Evolutionary conservation across 805 yeast species (phyloP), one percentile per base, ranked within the genome.

Genomic region (Yarrowia porcina): DNA sequence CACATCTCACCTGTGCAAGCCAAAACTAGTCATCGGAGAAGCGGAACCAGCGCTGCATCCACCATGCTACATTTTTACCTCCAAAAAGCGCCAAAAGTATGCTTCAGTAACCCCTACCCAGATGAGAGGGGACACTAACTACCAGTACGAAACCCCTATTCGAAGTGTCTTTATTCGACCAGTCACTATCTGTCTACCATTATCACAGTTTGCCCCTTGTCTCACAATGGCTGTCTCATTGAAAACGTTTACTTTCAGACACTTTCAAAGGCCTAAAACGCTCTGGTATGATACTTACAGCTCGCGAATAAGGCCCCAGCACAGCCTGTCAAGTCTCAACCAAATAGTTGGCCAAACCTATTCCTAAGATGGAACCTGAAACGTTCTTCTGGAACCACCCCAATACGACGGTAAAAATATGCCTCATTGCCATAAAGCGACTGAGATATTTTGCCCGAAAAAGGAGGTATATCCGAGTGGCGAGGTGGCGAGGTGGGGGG

Each of bases 131-230:
- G 45, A 20, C 4, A 15, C 4, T n/a, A 17, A 36, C 39, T 4
- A 17, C 8, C 13, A 2, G 10, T 17, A 20, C n/a, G n/a, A n/a
- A n/a, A n/a, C n/a, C n/a, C n/a, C n/a, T n/a, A n/a, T n/a, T n/a
- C n/a, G n/a, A n/a, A n/a, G n/a, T n/a, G n/a, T n/a, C n/a, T n/a
- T n/a, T n/a, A n/a, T n/a, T n/a, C n/a, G n/a, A n/a, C 7, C 39
- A 17, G 10, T 17, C 39, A 36, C 20, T 10, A 10, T 6, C 20
- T 10, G 12, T 2, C 2, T 25, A 23, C n/a, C 42, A 3, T 11
- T 44, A 44, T 44, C 50, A 17, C 35, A 27, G 50, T 44, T 44
- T 44, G 23, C 23, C 50, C 52, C 52, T 30, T 45, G 52, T 45
- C 36, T 45, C 36, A 45, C n/a, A 2, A 11, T 15, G 41, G 10